Percentiles rank a stretch among this genome's conserved stretches.
Evolutionary conservation across 2,329 filamentous ascomycete species (phyloP).

Genomic region (Sporothrix brunneoviolacea): DNA sequence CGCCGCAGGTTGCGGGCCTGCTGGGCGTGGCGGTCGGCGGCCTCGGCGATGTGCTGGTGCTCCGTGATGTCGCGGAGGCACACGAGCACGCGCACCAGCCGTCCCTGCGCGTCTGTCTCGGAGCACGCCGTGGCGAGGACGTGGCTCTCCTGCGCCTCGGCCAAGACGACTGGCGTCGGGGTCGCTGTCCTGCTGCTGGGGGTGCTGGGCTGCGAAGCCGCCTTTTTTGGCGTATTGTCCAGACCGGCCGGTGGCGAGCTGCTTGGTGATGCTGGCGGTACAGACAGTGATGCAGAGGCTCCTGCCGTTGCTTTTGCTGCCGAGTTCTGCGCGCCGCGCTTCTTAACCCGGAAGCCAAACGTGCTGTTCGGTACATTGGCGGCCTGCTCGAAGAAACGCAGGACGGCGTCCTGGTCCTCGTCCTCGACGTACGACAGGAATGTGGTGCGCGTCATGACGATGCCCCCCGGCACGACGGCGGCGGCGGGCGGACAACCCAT

Average conservation of each 20-base stretch:
- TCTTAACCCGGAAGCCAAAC: conserved; percentile 41
- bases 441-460: conserved; percentile 12
- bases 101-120: conserved; percentile 37
- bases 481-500: conserved; percentile 33
- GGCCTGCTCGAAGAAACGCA: conserved; percentile 36
- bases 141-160: conserved; percentile 30
- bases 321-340: conserved; percentile 22
- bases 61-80: conserved; percentile 46
- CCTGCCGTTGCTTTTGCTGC: conserved; percentile 11
- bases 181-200: neutral
- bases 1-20: conserved; percentile 47
- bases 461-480: conserved; percentile 11
- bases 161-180: no score
- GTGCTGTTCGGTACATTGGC: conserved; percentile 31
- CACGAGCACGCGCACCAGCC: conserved; percentile 38
- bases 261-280: neutral
- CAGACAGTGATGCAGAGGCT: neutral
- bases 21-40: conserved; percentile 42
- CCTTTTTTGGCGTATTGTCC: conserved; percentile 28
- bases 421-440: conserved; percentile 40
- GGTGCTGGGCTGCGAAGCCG: conserved; percentile 23
- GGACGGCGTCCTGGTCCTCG: conserved; percentile 37
- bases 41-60: conserved; percentile 42
- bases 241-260: no score
- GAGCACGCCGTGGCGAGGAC: conserved; percentile 42